Evolutionary conservation across 129 eudicot genomes (phyloP).

Genomic region (Chrysanthemum seticuspe): DNA sequence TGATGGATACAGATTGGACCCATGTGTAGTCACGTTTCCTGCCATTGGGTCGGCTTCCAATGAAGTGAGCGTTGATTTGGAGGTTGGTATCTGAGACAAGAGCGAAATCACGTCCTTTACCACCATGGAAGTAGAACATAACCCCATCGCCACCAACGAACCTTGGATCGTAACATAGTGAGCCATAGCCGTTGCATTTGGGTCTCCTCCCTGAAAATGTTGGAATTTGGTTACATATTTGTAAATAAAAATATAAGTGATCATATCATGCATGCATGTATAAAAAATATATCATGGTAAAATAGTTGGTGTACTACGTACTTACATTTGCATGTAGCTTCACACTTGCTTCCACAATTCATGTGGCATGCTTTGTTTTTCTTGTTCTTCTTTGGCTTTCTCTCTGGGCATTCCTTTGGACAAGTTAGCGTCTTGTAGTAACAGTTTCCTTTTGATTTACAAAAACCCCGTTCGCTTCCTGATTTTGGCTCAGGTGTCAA

Average conservation of each 20-base stretch:
- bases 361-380: slow-evolving; percentile 55
- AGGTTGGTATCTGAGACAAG: slow-evolving; percentile 57
- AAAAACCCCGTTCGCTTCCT: slow-evolving; percentile 43
- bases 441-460: slow-evolving; percentile 41
- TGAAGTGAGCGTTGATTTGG: slow-evolving; percentile 64
- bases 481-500: slow-evolving; percentile 34
- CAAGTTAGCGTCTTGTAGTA: slow-evolving; percentile 44
- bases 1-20: slow-evolving; percentile 59
- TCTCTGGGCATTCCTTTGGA: slow-evolving; percentile 56
- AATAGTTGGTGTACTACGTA: too few species aligned
- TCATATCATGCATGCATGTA: too few species aligned
- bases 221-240: too few species aligned
- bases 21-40: slow-evolving; percentile 70
- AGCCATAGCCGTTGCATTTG: slow-evolving; percentile 44
- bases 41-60: slow-evolving; percentile 55
- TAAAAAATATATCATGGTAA: too few species aligned
- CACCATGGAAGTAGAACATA: slow-evolving; percentile 75
- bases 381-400: slow-evolving; percentile 70
- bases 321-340: slow-evolving; percentile 70
- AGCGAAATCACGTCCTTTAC: slow-evolving; percentile 48
- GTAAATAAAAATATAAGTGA: too few species aligned
- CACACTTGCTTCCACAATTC: slow-evolving; percentile 61
- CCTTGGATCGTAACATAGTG: slow-evolving; percentile 66
- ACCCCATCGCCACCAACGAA: slow-evolving; percentile 74
- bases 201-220: slow-evolving; percentile 48